Evolutionary conservation across 345 rosid genomes (phyloP), one percentile per base, ranked within the genome.

Genomic region (Citrus medica): DNA sequence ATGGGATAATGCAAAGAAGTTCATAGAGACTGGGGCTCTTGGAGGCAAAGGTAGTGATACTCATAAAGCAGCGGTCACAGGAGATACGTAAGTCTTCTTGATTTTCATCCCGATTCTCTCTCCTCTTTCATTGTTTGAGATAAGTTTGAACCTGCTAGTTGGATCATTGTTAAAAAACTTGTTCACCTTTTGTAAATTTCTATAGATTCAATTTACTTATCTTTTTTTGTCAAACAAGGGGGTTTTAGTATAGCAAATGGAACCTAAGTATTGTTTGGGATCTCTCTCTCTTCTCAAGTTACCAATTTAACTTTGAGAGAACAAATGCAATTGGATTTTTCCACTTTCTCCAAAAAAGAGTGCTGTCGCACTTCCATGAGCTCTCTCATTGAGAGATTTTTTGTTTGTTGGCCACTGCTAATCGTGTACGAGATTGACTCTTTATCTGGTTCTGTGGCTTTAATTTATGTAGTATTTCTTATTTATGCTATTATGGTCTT

Each of bases 1-100:
- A 58, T 96, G 99, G 99, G 99, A 94, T 87, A 94, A 96, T 79
- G 98, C 98, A 0, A 96, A 96, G 90, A 96, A 96, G 80, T 94
- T 85, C 84, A 94, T 96, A 1, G 99, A 96, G 85, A 96, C 98
- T 0, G 99, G 99, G 30, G 99, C 92, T 63, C 95, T 92, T 67
- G 99, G 98, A 63, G 99, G 99, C 78, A 96, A 96, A 82, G 99
- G 99, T 74, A 96, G 99, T 70, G 98, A 94, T 48, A 82, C 97
- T 62, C 99, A 96, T 83, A 96, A 94, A 88, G 99, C 99, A 67
- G 99, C 99, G 32, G 80, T 96, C 46, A 94, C 99, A 2, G 99
- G 99, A 79, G 98, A 96, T 73, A 96, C 98, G 98, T 96, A 89
- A 91, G 99, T 84, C 65, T 51, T 75, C 28, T 53, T 53, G 25